Evolutionary conservation across 2,329 filamentous ascomycete species (phyloP).

Genomic region (Fusarium nanum): DNA sequence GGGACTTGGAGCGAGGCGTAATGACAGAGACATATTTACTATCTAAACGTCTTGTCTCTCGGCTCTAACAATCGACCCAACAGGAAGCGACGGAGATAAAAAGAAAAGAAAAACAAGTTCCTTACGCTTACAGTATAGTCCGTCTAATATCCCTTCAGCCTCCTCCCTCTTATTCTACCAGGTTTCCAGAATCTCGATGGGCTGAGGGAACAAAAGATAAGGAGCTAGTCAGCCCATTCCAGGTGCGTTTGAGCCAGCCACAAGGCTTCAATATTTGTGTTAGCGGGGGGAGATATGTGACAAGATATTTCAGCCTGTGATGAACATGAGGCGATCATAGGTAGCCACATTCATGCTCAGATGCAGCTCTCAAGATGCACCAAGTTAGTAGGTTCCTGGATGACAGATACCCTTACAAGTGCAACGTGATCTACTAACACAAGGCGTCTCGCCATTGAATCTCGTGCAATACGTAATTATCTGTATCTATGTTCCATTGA

Average conservation of each 20-base stretch:
- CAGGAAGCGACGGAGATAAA: background rate
- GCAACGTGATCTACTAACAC: constrained; percentile 30
- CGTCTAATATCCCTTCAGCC: background rate
- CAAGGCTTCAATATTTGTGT: constrained; percentile 14
- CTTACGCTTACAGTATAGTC: background rate
- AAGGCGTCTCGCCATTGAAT: constrained; percentile 32
- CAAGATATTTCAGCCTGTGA: constrained; percentile 10
- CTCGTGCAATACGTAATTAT: constrained; percentile 16
- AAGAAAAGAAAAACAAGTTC: background rate
- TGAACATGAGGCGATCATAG: constrained; percentile 7
- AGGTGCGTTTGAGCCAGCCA: constrained; percentile 34
- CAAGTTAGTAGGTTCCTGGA: background rate
- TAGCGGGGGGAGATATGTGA: constrained; percentile 21
- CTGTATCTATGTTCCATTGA: background rate
- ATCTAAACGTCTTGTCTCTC: too few relatives aligned
- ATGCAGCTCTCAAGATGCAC: background rate
- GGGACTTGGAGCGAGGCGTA: constrained; percentile 20
- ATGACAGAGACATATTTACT: background rate
- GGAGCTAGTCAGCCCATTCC: constrained; percentile 10
- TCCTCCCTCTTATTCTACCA: constrained; percentile 6
- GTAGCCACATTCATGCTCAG: background rate
- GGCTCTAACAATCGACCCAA: background rate
- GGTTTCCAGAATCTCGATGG: constrained; percentile 20
- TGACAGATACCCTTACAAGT: constrained; percentile 15
- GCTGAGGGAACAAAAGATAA: constrained; percentile 14